Evolutionary conservation across 441 rosid species (phyloP).

Genomic region (Erysimum cheiri): DNA sequence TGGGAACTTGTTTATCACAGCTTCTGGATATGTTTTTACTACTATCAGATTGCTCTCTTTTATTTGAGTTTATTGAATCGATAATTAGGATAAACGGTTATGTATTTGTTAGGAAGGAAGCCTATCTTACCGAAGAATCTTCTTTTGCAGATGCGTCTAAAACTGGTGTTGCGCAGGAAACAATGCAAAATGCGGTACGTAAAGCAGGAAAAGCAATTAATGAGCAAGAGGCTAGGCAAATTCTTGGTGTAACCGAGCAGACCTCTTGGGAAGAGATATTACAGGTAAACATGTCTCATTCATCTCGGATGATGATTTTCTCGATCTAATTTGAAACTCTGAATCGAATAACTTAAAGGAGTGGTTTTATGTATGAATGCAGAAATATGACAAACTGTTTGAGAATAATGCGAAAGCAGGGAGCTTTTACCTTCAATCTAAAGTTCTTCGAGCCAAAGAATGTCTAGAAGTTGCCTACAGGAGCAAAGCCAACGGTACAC

Average conservation of each 20-base stretch:
- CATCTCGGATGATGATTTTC: not conserved
- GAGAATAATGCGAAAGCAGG: constrained; percentile 86
- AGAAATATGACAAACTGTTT: constrained; percentile 81
- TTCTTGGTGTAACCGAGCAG: constrained; percentile 78
- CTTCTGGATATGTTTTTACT: not conserved
- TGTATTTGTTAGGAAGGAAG: not conserved
- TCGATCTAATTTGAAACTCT: not conserved
- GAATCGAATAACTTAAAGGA: constrained; percentile 1
- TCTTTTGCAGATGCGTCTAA: constrained; percentile 75
- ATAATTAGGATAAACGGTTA: not conserved
- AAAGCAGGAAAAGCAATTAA: constrained; percentile 76
- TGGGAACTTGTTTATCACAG: not conserved
- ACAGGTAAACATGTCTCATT: constrained; percentile 49
- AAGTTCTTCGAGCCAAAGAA: constrained; percentile 92
- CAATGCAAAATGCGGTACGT: constrained; percentile 68
- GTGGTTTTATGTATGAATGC: constrained; percentile 31
- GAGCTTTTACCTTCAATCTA: constrained; percentile 92
- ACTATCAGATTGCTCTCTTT: not conserved
- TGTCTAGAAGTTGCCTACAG: constrained; percentile 65
- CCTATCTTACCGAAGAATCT: constrained; percentile 1
- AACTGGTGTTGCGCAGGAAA: constrained; percentile 82
- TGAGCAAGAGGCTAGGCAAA: constrained; percentile 86
- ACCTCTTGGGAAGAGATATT: constrained; percentile 83
- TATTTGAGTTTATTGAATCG: not conserved
- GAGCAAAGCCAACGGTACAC: constrained; percentile 56